These are phyloP conservation scores for Cryptosporidium ubiquitum DNA, from an alignment of 169 alveolate species.

Conservation along the genomic window DNA sequence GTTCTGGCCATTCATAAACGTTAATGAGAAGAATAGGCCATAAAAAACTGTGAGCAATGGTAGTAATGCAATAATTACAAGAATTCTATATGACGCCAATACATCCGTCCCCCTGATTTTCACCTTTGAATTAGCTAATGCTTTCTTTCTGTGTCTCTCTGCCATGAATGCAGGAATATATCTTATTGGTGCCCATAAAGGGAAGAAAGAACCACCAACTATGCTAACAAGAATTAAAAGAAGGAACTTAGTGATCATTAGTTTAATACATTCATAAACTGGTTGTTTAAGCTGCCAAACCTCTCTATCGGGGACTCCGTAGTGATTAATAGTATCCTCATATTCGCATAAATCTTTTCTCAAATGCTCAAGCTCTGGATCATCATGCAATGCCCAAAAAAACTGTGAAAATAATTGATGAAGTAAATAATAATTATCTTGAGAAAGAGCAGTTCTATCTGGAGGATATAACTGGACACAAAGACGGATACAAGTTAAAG, in stretches of 20 bases:
- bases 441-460: constrained; percentile 86
- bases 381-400: constrained; percentile 85
- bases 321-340: constrained; percentile 81
- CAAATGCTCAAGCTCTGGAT: constrained; percentile 80
- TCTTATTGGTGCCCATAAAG: constrained; percentile 89
- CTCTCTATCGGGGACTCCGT: constrained; percentile 87
- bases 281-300: constrained; percentile 91
- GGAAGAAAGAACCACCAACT: constrained; percentile 86
- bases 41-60: constrained; percentile 86
- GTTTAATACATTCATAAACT: constrained; percentile 11
- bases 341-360: constrained; percentile 83
- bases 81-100: constrained; percentile 88
- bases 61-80: constrained; percentile 86
- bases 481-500: constrained; percentile 49
- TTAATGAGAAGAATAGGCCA: constrained; percentile 84
- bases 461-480: constrained; percentile 86
- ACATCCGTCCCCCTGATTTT: constrained; percentile 89
- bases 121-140: constrained; percentile 84
- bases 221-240: constrained; percentile 58
- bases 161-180: constrained; percentile 85
- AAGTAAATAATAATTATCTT: constrained; percentile 82
- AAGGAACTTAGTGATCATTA: constrained; percentile 36
- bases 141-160: constrained; percentile 87
- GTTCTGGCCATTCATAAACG: constrained; percentile 37
- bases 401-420: constrained; percentile 83